A percentile compares a stretch with the other conserved stretches of the same genome.
phyloP scores from a whole-genome alignment of 1,284 basidiomycete genomes.

The Caloboletus inedulis region DNA sequence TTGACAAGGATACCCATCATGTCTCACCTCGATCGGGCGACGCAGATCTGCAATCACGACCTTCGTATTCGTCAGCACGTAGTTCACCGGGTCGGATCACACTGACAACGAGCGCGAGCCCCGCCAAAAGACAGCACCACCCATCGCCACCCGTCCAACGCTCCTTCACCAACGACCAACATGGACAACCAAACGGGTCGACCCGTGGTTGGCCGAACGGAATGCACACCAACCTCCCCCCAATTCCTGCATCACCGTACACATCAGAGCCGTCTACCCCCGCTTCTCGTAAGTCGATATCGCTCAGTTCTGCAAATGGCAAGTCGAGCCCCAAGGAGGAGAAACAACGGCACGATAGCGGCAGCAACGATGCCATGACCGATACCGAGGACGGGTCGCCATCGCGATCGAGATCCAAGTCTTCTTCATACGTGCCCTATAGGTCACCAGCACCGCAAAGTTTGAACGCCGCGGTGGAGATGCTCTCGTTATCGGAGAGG shows the following conservation, averaged over 20 bases:
- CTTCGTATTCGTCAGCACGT: slow-evolving; percentile 29
- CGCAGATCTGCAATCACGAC: slow-evolving; percentile 24
- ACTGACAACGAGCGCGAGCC: slow-evolving; percentile 18
- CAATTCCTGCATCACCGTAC: slow-evolving; percentile 37
- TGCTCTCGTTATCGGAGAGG: slow-evolving; percentile 49
- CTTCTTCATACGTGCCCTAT: slow-evolving; percentile 47
- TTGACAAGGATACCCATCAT: slow-evolving; percentile 32
- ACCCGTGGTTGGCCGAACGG: slow-evolving; percentile 29
- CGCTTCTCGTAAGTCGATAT: slow-evolving; percentile 32
- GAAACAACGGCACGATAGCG: slow-evolving; percentile 18
- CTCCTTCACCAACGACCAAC: slow-evolving; percentile 34
- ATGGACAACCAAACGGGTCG: slow-evolving; percentile 25
- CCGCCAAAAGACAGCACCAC: slow-evolving; percentile 22
- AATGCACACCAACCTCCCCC: slow-evolving; percentile 31
- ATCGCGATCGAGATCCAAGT: slow-evolving; percentile 42
- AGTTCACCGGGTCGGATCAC: slow-evolving; percentile 32
- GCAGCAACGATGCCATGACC: slow-evolving; percentile 21
- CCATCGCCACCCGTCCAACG: slow-evolving; percentile 29
- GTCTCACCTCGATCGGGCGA: slow-evolving; percentile 26
- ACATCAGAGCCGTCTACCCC: slow-evolving; percentile 37
- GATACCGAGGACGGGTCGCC: slow-evolving; percentile 29
- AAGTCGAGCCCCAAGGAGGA: slow-evolving; percentile 28
- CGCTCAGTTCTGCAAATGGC: slow-evolving; percentile 28
- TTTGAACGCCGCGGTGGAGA: slow-evolving; percentile 54
- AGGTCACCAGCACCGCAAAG: slow-evolving; percentile 51